Conservation (phyloP, 2,329 filamentous ascomycete genomes). For the Aureobasidium subglaciale region DNA sequence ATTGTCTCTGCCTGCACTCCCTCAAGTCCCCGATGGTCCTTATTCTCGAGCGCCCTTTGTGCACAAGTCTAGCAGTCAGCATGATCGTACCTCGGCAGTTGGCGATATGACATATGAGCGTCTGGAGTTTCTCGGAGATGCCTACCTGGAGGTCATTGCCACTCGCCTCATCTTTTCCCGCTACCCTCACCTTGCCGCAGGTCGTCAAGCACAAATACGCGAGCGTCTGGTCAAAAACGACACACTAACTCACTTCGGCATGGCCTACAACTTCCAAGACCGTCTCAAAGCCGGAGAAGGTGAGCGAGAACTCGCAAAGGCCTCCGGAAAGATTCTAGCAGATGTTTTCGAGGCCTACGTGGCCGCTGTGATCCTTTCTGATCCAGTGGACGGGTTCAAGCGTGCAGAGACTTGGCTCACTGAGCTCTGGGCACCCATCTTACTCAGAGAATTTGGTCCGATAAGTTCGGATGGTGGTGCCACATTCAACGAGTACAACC, state of each 20-base stretch:
- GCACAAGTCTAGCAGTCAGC: conserved; percentile 25
- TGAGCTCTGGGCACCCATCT: conserved; percentile 61
- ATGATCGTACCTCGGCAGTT: conserved; percentile 21
- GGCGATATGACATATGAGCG: conserved; percentile 58
- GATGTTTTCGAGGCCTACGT: conserved; percentile 92
- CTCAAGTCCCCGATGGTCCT: conserved; percentile 20
- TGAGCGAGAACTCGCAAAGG: conserved; percentile 40
- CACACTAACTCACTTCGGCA: conserved; percentile 63
- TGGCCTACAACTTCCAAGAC: conserved; percentile 62
- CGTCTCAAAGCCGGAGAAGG: conserved; percentile 47
- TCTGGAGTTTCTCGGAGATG: conserved; percentile 84
- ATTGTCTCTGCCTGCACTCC: conserved; percentile 24
- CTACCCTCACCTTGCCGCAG: conserved; percentile 58
- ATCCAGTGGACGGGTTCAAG: conserved; percentile 54
- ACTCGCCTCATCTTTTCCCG: conserved; percentile 67
- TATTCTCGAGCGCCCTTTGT: conserved; percentile 26
- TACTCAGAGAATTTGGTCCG: conserved; percentile 33
- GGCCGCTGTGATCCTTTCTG: conserved; percentile 66
- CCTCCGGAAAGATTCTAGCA: conserved; percentile 64
- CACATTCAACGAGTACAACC: conserved; percentile 9
- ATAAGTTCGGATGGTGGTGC: not conserved
- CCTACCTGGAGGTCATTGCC: conserved; percentile 72
- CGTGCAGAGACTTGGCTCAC: conserved; percentile 65
- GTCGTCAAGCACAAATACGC: conserved; percentile 66
- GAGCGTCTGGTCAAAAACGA: conserved; percentile 76